Conservation (phyloP, 2,329 filamentous ascomycete species). For the Trichoderma simmonsii region DNA sequence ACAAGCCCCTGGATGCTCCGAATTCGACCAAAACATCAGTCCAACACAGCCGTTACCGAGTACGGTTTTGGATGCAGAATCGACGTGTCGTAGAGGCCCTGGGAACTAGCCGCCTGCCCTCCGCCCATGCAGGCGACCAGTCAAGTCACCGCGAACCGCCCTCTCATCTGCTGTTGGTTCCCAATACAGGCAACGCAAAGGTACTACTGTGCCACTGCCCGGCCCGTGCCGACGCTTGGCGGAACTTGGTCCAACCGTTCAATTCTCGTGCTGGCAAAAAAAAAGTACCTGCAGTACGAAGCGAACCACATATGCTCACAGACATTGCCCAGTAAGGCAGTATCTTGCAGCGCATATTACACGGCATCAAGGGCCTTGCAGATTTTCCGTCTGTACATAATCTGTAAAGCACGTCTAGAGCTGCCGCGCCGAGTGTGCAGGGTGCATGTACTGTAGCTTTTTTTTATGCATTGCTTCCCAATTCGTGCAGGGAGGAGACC, state of each 20-base stretch:
- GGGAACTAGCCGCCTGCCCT: neutral
- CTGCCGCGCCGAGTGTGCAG: neutral
- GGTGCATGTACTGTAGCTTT: neutral
- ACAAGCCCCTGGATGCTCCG: neutral
- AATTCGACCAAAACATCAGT: neutral
- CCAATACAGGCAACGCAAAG: neutral
- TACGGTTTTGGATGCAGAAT: neutral
- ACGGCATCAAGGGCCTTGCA: neutral
- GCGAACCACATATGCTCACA: neutral
- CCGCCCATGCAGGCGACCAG: neutral
- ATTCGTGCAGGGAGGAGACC: neutral
- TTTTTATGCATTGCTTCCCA: neutral
- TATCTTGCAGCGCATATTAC: neutral
- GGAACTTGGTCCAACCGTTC: neutral
- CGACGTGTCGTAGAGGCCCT: neutral
- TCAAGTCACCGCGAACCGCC: neutral
- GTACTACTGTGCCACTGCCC: conserved; percentile 2
- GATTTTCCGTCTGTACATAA: neutral
- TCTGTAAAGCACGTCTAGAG: neutral
- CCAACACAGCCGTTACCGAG: neutral
- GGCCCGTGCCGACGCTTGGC: conserved; percentile 16
- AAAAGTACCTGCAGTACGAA: neutral
- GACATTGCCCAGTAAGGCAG: neutral
- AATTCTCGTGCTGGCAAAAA: neutral
- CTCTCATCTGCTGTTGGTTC: neutral